Conservation (phyloP, 345 rosid genomes). For the Cardamine resedifolia region DNA sequence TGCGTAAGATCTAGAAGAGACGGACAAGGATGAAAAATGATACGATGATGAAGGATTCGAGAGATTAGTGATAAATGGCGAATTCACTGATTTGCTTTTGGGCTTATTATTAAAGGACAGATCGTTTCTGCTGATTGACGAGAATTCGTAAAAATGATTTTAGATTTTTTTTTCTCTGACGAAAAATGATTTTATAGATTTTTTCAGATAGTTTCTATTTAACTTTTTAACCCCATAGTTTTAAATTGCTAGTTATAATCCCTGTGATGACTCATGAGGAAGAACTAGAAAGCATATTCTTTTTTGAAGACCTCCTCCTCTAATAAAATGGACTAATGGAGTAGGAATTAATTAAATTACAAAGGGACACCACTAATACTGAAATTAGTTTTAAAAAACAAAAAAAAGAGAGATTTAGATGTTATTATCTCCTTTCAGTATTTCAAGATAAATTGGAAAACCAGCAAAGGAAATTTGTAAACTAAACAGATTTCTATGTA, state of each 20-base stretch:
- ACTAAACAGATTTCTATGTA: background rate
- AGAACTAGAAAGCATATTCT: conserved; percentile 10
- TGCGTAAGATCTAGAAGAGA: conserved; percentile 32
- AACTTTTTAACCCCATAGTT: background rate
- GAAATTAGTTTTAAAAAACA: background rate
- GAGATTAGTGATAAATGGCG: conserved; percentile 5
- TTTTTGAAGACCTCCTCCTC: background rate
- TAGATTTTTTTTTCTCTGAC: too few relatives aligned
- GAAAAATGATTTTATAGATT: conserved; percentile 7
- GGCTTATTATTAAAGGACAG: background rate
- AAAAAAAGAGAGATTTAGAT: background rate
- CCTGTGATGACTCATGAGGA: background rate
- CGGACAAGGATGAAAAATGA: conserved; percentile 18
- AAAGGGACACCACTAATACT: background rate
- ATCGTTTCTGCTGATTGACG: conserved; percentile 14
- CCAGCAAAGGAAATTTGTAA: background rate
- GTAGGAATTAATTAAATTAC: background rate
- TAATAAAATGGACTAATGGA: background rate
- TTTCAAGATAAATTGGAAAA: background rate
- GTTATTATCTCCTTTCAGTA: background rate
- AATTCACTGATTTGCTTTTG: conserved; percentile 9
- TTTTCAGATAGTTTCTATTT: conserved; percentile 1
- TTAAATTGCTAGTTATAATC: background rate
- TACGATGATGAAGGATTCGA: conserved; percentile 14
- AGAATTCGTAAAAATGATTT: background rate